Evolutionary conservation across 2,329 filamentous ascomycete species (phyloP), one percentile per base, ranked within the genome.

Genomic region (Fonsecaea erecta): DNA sequence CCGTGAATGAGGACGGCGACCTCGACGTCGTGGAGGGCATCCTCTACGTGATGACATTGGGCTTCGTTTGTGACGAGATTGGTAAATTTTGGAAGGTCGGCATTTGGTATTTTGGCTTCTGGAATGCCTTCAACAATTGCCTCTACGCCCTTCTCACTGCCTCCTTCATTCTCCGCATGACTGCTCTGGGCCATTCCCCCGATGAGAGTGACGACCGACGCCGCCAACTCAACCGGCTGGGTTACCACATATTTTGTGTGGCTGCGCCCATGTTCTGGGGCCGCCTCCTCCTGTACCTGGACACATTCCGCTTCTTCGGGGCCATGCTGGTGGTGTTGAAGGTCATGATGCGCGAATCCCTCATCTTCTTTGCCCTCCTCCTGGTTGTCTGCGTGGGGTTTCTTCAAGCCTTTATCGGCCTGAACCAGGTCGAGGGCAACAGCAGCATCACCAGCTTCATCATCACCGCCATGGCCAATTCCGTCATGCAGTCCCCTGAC

Each of bases 291-390:
- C 86, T 99, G 6, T 99, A 97, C 75, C 86, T 99, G 18, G 95
- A 99, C 78, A 92, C 90, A 0, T 86, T 96, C 83, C 88, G 91
- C 62, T 99, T 99, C 82, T 99, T 99, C 73, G 95, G 95, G 26
- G 93, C 94, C 56, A 99, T 99, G 95, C 86, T 99, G 0, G 94
- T 99, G 1, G 93, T 99, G 1, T 83, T 99, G 52, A 96, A 98
- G 77, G 90, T 93, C 58, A 93, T 94, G 91, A 93, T 94, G 90
- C 92, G 92, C 74, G 90, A 94, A 77, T 96, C 91, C 0, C 83
- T 97, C 71, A 98, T 98, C 70, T 99, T 99, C 83, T 99, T 99
- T 74, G 92, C 93, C 0, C 83, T 99, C 18, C 84, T 99, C 9
- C 81, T 90, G 57, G 88, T 98, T 59, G 89, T 99, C 64, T 84